Evolutionary conservation across 495 filamentous ascomycete genomes (phyloP).

Genomic region (Haplographium delicatum): DNA sequence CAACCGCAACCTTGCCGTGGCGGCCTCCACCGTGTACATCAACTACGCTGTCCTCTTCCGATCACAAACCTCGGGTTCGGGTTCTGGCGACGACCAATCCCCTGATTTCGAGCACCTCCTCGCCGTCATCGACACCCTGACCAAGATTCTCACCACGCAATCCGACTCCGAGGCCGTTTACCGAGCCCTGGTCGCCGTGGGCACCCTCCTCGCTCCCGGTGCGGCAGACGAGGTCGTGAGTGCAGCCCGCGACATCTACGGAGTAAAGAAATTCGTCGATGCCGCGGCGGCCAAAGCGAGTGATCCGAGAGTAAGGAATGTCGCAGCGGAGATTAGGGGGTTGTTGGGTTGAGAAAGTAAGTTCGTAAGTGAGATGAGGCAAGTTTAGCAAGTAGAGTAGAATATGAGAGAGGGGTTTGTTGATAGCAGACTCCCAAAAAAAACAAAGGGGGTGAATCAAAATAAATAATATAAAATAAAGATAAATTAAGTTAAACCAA

Average conservation of each 20-base stretch:
- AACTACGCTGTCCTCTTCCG: constrained; percentile 67
- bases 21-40: constrained; percentile 74
- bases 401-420: not conserved
- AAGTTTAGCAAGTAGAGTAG: too few relatives aligned
- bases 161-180: constrained; percentile 79
- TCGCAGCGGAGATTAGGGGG: constrained; percentile 55
- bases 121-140: constrained; percentile 57
- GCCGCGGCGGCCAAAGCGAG: constrained; percentile 38
- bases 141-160: constrained; percentile 54
- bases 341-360: constrained; percentile 29
- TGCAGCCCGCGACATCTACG: constrained; percentile 43
- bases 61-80: not conserved
- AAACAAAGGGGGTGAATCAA: too few relatives aligned
- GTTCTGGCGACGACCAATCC: too few relatives aligned
- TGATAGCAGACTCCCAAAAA: too few relatives aligned
- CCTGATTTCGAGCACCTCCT: constrained; percentile 50
- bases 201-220: constrained; percentile 62
- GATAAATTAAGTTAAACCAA: too few relatives aligned
- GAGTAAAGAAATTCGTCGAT: constrained; percentile 34
- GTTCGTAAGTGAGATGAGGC: not conserved
- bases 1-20: constrained; percentile 80
- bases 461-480: too few relatives aligned
- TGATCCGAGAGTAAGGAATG: constrained; percentile 53
- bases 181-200: constrained; percentile 73
- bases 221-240: constrained; percentile 38